Evolutionary conservation across 2,329 filamentous ascomycete species (phyloP).

Genomic region (Aspergillus chevalieri): DNA sequence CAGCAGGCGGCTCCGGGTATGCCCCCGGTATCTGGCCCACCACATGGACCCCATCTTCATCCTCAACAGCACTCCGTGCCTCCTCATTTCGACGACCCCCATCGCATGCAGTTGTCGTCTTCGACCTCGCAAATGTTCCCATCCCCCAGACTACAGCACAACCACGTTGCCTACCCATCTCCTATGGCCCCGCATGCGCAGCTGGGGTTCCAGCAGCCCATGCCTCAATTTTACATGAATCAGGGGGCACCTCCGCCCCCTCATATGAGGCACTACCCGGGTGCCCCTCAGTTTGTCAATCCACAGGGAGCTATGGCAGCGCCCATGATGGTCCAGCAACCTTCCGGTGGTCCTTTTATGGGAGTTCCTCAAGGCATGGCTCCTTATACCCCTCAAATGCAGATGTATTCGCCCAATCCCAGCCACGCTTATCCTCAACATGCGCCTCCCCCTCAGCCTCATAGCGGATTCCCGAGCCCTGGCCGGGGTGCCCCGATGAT

Average conservation of each 20-base stretch:
- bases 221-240: conserved; percentile 65
- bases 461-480: conserved; percentile 82
- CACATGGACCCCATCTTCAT: conserved; percentile 72
- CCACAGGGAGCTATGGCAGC: conserved; percentile 66
- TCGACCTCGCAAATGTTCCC: conserved; percentile 79
- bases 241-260: conserved; percentile 65
- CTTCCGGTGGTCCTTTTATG: conserved; percentile 64
- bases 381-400: conserved; percentile 65
- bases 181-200: conserved; percentile 64
- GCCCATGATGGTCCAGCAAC: conserved; percentile 78
- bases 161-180: conserved; percentile 61
- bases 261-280: conserved; percentile 65
- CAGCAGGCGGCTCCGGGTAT: conserved; percentile 66
- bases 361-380: conserved; percentile 64
- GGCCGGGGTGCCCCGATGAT: conserved; percentile 83
- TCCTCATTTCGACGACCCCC: conserved; percentile 67
- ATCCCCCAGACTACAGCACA: conserved; percentile 70
- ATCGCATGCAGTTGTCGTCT: conserved; percentile 78
- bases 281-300: conserved; percentile 65
- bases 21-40: conserved; percentile 62
- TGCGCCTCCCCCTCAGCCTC: conserved; percentile 46
- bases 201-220: conserved; percentile 64
- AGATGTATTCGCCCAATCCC: conserved; percentile 73
- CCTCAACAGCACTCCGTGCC: conserved; percentile 63
- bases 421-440: conserved; percentile 61